Base-by-base conservation (phyloP, 306 rosid genomes). In the Comarum palustre region DNA sequence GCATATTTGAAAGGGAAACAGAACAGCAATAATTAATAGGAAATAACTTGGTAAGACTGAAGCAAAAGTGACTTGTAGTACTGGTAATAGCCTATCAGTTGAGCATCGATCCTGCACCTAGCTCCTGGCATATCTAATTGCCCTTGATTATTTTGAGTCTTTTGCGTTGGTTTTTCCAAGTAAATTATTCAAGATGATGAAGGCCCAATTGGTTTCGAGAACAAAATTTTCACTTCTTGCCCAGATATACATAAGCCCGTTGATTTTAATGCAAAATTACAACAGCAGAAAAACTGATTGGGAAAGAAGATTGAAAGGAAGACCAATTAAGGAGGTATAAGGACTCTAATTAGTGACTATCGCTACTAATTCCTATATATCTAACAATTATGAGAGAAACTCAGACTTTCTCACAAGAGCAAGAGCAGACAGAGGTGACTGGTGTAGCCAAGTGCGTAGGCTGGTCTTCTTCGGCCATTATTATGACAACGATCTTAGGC, bases 381-480 rank as follows among this genome's bases (percentile, higher is more conserved):
- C 61, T 22, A 55, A 55, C 31, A 11, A 24, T 55, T 59, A 31
- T 1, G 65, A 25, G 19, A 38, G 32, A 59, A 61, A 61, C 45
- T 61, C 74, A 16, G 29, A 50, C 64, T 55, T 55, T 24, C 41
- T 48, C 41, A 45, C 7, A 64, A 15, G 67, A 39, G 75, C 38
- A 50, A n/a, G 16, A 29, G n/a, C 55, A 14, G 39, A 13, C 22
- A 3, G 75, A 20, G n/a, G 17, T 5, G 15, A 46, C 34, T 22
- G 86, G 79, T 0, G 73, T 84, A 15, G 90, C 90, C 50, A 87
- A 75, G 69, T 42, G 83, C 4, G 86, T 77, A 3, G 90, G 84
- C 54, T 39, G 66, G 43, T 82, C 75, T 20, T 84, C 82, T n/a
- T 88, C 90, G 48, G 88, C 90, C 86, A 87, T 79, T 22, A 87